phyloP scores from a whole-genome alignment of 352 stramenopile genomes.

The Globisporangium recalcitrans region DNA sequence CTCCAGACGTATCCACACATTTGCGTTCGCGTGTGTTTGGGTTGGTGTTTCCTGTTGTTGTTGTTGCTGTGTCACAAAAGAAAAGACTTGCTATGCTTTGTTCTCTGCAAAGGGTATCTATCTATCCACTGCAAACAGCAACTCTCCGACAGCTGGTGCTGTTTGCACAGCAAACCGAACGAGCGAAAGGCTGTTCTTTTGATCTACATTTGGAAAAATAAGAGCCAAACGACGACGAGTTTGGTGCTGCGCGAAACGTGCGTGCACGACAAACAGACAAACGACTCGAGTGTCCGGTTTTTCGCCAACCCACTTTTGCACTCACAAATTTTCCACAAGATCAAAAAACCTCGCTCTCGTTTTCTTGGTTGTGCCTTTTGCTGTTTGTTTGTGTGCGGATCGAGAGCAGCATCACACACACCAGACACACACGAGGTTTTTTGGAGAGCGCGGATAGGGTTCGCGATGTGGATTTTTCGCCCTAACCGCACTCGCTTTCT shows the following conservation, averaged over 20 bases:
- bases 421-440: not conserved
- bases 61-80: not conserved
- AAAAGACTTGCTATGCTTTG: not conserved
- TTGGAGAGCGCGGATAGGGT: not conserved
- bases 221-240: not conserved
- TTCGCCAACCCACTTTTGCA: not conserved
- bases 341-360: not conserved
- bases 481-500: not conserved
- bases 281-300: not conserved
- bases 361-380: too few relatives aligned
- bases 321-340: not conserved
- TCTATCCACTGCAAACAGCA: not conserved
- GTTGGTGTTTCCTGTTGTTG: not conserved
- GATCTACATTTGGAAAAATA: not conserved
- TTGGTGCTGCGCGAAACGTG: not conserved
- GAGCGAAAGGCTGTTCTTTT: too few relatives aligned
- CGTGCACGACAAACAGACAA: not conserved
- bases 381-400: too few relatives aligned
- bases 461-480: not conserved
- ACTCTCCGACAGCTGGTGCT: not conserved
- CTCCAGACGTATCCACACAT: slow-evolving; percentile 14
- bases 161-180: too few relatives aligned
- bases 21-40: not conserved
- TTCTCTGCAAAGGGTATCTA: not conserved
- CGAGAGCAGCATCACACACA: too few relatives aligned